Base-by-base conservation (phyloP, 495 filamentous ascomycete genomes). In the Tuber calosporum region DNA sequence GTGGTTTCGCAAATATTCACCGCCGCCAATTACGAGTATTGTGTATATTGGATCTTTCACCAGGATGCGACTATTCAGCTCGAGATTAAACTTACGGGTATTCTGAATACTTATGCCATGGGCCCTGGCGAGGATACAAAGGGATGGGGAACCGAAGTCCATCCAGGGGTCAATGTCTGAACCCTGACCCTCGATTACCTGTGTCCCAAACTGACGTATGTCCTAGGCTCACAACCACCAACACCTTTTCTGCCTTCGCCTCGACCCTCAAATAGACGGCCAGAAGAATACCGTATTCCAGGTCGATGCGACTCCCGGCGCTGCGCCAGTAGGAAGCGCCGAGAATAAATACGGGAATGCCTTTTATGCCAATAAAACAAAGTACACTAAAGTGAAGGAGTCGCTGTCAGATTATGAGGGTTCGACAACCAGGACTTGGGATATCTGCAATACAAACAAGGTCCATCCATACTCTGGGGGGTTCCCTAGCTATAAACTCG, bases 11-110 rank as follows among this genome's bases (percentile, higher is more conserved):
- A 97, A 71, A 91, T 97, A 79, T 97, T 97, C 85, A 98, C 94
- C 1, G 94, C 94, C 13, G 93, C 94, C 69, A 98, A 98, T 84
- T 98, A 98, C 84, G 94, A 98, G 83, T 98, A 98, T 84, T 94
- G 93, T 73, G 90, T 92, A 38, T 91, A 95, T 84, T 97, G 94
- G 92, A 89, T 92, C 79, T 93, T 97, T 85, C 93, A 96, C 80
- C 92, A 94, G 82, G 94, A 97, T 78, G 94, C 93, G 69, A 96
- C 93, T 19, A 88, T 97, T 79, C 93, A 97, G 83, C 90, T 94
- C 67, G 94, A 98, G 84, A 91, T 98, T 83, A 97, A 95, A 82
- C 89, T 97, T 68, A 97, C 94, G 2, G 94, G 94, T 74, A 97
- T 98, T 83, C 84, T 98, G 22, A 97, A 97, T 84, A 98, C 94